phyloP scores from a whole-genome alignment of 2,329 filamentous ascomycete genomes.

The Botrytis medusae region DNA sequence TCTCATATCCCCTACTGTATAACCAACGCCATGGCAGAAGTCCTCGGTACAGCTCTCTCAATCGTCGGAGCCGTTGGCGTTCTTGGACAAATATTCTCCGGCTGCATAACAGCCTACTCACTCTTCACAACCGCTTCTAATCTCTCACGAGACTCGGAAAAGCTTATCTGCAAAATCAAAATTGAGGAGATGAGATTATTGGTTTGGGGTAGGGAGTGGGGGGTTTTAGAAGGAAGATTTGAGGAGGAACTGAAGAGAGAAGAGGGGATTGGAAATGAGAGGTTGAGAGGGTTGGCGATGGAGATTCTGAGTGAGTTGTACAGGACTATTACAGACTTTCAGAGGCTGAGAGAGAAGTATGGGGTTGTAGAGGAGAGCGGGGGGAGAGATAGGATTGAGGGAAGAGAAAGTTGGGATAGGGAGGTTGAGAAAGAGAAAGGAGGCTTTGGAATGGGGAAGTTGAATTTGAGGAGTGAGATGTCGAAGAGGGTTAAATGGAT shows the following conservation, averaged over 20 bases:
- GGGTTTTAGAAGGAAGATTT: constrained; percentile 47
- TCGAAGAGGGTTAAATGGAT: constrained; percentile 46
- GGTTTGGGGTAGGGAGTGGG: constrained; percentile 51
- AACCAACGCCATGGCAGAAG: constrained; percentile 41
- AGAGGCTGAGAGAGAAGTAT: constrained; percentile 46
- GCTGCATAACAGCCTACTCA: constrained; percentile 48
- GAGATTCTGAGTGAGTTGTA: constrained; percentile 47
- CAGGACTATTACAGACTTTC: constrained; percentile 47
- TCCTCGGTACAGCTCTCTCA: constrained; percentile 45
- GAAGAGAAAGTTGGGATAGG: constrained; percentile 9
- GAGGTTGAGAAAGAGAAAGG: constrained; percentile 12
- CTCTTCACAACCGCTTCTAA: constrained; percentile 47
- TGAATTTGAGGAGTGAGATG: constrained; percentile 29
- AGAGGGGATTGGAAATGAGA: constrained; percentile 40
- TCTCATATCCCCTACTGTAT: background rate
- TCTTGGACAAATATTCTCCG: constrained; percentile 49
- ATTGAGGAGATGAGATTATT: constrained; percentile 52
- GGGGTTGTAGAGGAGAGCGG: constrained; percentile 42
- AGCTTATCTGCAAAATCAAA: constrained; percentile 49
- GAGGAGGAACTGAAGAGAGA: constrained; percentile 46
- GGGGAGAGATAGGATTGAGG: constrained; percentile 21
- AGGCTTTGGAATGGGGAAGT: constrained; percentile 16
- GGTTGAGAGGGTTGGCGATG: constrained; percentile 43
- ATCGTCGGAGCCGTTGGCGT: constrained; percentile 48
- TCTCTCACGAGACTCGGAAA: constrained; percentile 46